Base-by-base conservation (phyloP, 2,329 filamentous ascomycete species). In the Gnomoniopsis smithogilvyi region DNA sequence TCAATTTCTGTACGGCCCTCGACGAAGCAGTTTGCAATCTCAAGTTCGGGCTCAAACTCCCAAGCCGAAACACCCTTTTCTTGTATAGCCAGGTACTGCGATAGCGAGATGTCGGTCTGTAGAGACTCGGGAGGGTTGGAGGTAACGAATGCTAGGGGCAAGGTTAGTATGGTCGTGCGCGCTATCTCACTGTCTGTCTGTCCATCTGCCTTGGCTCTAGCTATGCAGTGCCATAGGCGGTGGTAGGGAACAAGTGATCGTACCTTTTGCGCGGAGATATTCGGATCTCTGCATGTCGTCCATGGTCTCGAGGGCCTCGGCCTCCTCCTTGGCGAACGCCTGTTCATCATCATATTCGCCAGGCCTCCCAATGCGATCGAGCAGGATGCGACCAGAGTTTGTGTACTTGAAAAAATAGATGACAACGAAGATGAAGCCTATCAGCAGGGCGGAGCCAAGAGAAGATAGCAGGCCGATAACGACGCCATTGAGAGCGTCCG, bases 1-100 rank as follows among this genome's bases (percentile, higher is more conserved):
- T 99, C 95, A 64, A 99, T 96, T 74, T 99, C 95, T 12, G 95
- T 99, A 65, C 95, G 86, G 45, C 80, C 94, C 75, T 99, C 94
- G 64, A 99, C 95, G 71, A 99, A 99, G 74, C 95, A 99, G 75
- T 98, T 98, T 66, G 95, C 95, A 66, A 98, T 97, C 75, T 99
- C 95, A 38, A 98, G 78, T 74, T 99, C 95, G n/a, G 95, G 95
- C 73, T 98, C 95, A 69, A 99, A 99, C 73, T 99, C 95, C 95
- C 95, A 99, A 7, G 95, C 95, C 6, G 95, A 96, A n/a, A 99
- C 94, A 53, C 95, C 95, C 74, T 99, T 99, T 78, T 99, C 95
- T 77, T 99, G 95, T 65, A 99, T 99, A 46, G 95, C 95, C 60
- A 99, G 83, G 72, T 96, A 98, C 73, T 99, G 95, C 38, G 95